Base-by-base conservation (phyloP, 306 rosid species). In the Trichosanthes truncata region DNA sequence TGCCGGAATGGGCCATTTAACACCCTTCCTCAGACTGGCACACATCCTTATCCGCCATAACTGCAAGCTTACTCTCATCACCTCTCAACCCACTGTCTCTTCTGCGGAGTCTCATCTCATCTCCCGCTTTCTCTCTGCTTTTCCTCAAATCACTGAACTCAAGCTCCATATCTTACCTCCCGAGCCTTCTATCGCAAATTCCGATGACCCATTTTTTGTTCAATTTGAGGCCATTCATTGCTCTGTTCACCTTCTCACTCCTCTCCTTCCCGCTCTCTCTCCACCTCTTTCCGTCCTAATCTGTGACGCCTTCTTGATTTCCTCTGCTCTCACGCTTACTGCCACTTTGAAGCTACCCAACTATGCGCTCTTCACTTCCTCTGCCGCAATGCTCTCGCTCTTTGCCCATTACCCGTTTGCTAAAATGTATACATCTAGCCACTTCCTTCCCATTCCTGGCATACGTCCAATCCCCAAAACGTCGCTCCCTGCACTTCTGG, bases 1-100 rank as follows among this genome's bases (percentile, higher is more conserved):
- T 35, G 84, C 94, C 7, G 89, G 93, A 23, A 86, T 92, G 87
- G 93, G 91, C 5, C 97, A 88, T 35, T 78, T 88, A 0, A 85
- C 85, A 3, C 89, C 89, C 49, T 85, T 86, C 45, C 91, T 85
- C 1, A 76, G 87, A n/a, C 83, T 87, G 0, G 91, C 89, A 0
- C 17, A 88, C 0, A 0, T 46, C 23, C 90, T 90, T 26, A n/a
- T 69, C 67, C 79, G 61, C 15, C 76, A 79, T 78, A 36, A 80
- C 52, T 87, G 89, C 80, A 79, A 66, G 3, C 78, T 90, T 48
- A 87, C 90, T 4, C 85, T 92, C 81, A 83, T 89, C 81, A 85
- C 75, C 26, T 78, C 85, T 76, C 84, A 68, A 9, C 88, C 97
- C 11, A 68, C 81, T 0, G 85, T 90, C 43, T 87, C 94, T 8